Conservation (phyloP, 371 early-diverging fungal genomes). For the Mortierella sp. region DNA sequence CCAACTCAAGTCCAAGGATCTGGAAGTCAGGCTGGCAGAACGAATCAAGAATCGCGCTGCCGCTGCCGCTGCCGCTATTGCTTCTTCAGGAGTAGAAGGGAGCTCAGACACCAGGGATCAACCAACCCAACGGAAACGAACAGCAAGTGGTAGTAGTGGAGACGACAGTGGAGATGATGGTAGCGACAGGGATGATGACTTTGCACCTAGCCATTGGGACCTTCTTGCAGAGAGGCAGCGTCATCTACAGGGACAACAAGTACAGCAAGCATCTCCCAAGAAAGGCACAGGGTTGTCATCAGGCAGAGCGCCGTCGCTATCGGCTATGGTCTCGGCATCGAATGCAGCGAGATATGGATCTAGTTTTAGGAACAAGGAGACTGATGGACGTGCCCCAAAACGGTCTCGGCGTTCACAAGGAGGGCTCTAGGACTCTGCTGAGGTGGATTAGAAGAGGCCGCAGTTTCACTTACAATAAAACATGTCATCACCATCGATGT, state of each 20-base stretch:
- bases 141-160: slow-evolving; percentile 3
- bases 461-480: no score
- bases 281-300: slow-evolving; percentile 1
- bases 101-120: background rate
- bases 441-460: no score
- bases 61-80: background rate
- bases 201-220: slow-evolving; percentile 48
- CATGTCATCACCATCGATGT: no score
- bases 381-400: background rate
- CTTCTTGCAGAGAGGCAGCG: slow-evolving; percentile 29
- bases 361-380: slow-evolving; percentile 30
- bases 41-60: slow-evolving; percentile 11
- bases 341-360: slow-evolving; percentile 37
- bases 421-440: background rate
- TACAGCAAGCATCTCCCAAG: slow-evolving; percentile 1
- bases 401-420: background rate
- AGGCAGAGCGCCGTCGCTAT: slow-evolving; percentile 16
- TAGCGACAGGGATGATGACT: slow-evolving; percentile 14
- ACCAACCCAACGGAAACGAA: slow-evolving; percentile 2
- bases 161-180: slow-evolving; percentile 8
- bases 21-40: slow-evolving; percentile 23
- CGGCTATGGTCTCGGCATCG: slow-evolving; percentile 32
- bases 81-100: background rate
- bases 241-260: slow-evolving; percentile 9
- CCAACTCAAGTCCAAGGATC: slow-evolving; percentile 33